These are phyloP conservation scores for Xylaria polymorpha DNA, from an alignment of 2,329 filamentous ascomycete species.

Conservation along the genomic window DNA sequence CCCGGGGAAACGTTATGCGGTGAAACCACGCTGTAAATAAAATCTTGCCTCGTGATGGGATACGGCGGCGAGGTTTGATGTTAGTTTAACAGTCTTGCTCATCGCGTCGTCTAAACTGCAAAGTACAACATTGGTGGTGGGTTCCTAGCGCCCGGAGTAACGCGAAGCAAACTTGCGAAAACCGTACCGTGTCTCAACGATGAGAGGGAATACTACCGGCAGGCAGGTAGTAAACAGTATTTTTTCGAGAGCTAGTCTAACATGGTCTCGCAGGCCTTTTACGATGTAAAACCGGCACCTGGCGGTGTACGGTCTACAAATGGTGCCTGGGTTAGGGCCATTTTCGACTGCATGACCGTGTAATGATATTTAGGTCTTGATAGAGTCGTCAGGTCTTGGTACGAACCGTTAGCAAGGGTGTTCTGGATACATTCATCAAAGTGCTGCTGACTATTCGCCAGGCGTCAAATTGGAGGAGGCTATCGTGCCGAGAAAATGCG, in stretches of 20 bases:
- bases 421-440: conserved; percentile 25
- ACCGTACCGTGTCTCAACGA: not conserved
- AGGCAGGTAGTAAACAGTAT: not conserved
- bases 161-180: not conserved
- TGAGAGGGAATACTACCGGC: not conserved
- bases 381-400: conserved; percentile 11
- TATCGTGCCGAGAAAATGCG: conserved; percentile 31
- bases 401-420: conserved; percentile 20
- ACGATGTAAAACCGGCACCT: conserved; percentile 1
- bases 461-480: conserved; percentile 21
- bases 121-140: not conserved
- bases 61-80: conserved; percentile 35
- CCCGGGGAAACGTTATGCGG: conserved; percentile 39
- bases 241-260: conserved; percentile 22
- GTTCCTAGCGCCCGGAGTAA: not conserved
- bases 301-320: conserved; percentile 7
- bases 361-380: conserved; percentile 8
- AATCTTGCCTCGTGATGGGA: conserved; percentile 40
- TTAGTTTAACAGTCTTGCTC: not conserved
- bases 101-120: conserved; percentile 17
- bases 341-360: conserved; percentile 9
- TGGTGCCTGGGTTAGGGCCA: conserved; percentile 18
- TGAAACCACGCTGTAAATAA: conserved; percentile 43
- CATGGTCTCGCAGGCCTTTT: not conserved
- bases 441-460: conserved; percentile 20